Evolutionary conservation across 345 rosid species (phyloP).

Genomic region (Brassica cretica): DNA sequence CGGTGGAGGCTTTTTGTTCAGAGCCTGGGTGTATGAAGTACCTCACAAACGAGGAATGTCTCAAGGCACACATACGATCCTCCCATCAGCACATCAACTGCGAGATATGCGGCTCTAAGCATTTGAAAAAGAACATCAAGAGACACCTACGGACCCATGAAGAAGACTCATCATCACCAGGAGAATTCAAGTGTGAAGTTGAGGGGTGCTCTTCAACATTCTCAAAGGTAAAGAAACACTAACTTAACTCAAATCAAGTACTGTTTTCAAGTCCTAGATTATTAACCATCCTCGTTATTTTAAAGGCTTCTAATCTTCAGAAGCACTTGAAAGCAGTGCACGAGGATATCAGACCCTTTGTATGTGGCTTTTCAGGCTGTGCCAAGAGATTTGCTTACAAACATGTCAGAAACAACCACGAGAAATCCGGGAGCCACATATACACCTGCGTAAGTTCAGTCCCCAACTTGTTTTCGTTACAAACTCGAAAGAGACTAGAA

Average conservation of each 20-base stretch:
- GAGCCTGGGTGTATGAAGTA: conserved; percentile 75
- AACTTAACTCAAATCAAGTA: not conserved
- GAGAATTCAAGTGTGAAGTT: conserved; percentile 52
- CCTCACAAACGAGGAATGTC: conserved; percentile 71
- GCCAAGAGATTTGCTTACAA: conserved; percentile 72
- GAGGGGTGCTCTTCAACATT: conserved; percentile 66
- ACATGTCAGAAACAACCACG: conserved; percentile 80
- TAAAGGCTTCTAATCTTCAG: conserved; percentile 68
- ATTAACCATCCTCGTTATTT: not conserved
- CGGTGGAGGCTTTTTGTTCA: conserved; percentile 73
- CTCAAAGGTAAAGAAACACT: conserved; percentile 52
- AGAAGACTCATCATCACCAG: conserved; percentile 37
- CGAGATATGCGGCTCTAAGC: conserved; percentile 63
- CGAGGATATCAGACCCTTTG: conserved; percentile 51
- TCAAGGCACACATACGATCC: conserved; percentile 61
- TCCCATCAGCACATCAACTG: conserved; percentile 65
- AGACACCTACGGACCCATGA: conserved; percentile 75
- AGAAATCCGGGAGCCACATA: conserved; percentile 56
- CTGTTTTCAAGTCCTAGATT: not conserved
- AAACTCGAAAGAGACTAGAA: not conserved
- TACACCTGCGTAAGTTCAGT: conserved; percentile 58
- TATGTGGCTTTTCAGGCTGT: conserved; percentile 60
- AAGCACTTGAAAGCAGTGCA: conserved; percentile 75
- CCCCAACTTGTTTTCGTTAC: not conserved
- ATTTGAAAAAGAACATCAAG: conserved; percentile 73